These are phyloP conservation scores for Emydomyces testavorans DNA, from an alignment of 2,329 filamentous ascomycete genomes.

Conservation along the genomic window DNA sequence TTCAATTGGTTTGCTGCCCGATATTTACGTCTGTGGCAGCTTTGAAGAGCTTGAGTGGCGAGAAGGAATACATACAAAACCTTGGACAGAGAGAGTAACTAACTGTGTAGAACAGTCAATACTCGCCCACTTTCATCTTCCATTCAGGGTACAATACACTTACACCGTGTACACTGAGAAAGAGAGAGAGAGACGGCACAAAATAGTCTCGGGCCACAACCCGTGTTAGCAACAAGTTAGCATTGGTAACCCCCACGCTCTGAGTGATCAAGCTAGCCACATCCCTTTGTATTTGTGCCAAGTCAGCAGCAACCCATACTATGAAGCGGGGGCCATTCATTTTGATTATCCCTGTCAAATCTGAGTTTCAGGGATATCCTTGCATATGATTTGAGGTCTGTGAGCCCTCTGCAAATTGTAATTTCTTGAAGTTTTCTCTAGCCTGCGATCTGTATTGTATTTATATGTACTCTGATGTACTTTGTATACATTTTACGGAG, in stretches of 20 bases:
- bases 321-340: background rate
- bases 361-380: background rate
- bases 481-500: no score
- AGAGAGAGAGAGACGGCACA: no score
- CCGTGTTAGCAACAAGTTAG: background rate
- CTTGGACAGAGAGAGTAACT: no score
- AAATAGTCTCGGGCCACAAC: background rate
- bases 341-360: constrained; percentile 3
- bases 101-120: no score
- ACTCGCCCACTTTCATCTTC: no score
- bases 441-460: no score
- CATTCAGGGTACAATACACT: no score
- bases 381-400: constrained; percentile 3
- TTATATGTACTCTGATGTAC: no score
- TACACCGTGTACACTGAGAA: no score
- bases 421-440: background rate
- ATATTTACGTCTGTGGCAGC: background rate
- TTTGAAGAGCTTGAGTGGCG: no score
- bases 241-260: constrained; percentile 1
- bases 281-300: constrained; percentile 10
- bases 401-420: constrained; percentile 1
- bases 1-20: constrained; percentile 4
- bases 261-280: background rate
- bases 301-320: constrained; percentile 1
- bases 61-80: no score